Evolutionary conservation across 2,329 filamentous ascomycete species (phyloP).

Genomic region (Pestalotiopsis sp.): DNA sequence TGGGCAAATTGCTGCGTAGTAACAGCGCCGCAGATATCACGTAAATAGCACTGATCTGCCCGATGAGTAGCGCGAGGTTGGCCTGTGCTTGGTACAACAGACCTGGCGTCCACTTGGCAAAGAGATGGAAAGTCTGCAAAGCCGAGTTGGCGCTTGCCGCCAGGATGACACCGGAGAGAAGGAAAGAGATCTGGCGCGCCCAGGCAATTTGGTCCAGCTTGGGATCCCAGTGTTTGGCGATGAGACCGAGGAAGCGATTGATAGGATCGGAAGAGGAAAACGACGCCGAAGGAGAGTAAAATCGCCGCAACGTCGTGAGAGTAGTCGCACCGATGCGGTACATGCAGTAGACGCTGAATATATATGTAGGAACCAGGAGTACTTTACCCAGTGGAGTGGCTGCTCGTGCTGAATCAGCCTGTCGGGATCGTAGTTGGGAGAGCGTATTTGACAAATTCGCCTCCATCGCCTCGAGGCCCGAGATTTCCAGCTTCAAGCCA

Average conservation of each 20-base stretch:
- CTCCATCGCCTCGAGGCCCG: slow-evolving; percentile 79
- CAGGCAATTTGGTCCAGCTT: slow-evolving; percentile 79
- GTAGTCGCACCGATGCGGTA: slow-evolving; percentile 77
- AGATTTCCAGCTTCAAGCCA: slow-evolving; percentile 70
- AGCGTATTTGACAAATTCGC: slow-evolving; percentile 67
- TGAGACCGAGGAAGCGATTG: slow-evolving; percentile 76
- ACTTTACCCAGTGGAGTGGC: slow-evolving; percentile 67
- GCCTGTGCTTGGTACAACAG: slow-evolving; percentile 74
- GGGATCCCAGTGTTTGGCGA: slow-evolving; percentile 83
- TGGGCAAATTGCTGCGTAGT: slow-evolving; percentile 74
- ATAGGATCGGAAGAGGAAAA: slow-evolving; percentile 78
- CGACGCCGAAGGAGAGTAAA: slow-evolving; percentile 44
- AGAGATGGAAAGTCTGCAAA: slow-evolving; percentile 81
- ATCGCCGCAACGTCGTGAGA: slow-evolving; percentile 65
- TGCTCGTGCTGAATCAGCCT: slow-evolving; percentile 64
- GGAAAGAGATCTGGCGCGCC: slow-evolving; percentile 82
- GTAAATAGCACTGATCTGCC: slow-evolving; percentile 81
- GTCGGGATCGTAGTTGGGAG: slow-evolving; percentile 60
- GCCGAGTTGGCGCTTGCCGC: slow-evolving; percentile 79
- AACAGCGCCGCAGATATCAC: slow-evolving; percentile 80
- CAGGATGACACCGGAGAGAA: slow-evolving; percentile 80
- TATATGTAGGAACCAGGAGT: slow-evolving; percentile 61
- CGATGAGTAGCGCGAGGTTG: slow-evolving; percentile 76
- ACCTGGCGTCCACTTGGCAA: slow-evolving; percentile 71
- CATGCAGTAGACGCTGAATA: slow-evolving; percentile 79